Evolutionary conservation across 164 flowering plant species (phyloP), one percentile per base, ranked within the genome.

Genomic region (Saururus chinensis): DNA sequence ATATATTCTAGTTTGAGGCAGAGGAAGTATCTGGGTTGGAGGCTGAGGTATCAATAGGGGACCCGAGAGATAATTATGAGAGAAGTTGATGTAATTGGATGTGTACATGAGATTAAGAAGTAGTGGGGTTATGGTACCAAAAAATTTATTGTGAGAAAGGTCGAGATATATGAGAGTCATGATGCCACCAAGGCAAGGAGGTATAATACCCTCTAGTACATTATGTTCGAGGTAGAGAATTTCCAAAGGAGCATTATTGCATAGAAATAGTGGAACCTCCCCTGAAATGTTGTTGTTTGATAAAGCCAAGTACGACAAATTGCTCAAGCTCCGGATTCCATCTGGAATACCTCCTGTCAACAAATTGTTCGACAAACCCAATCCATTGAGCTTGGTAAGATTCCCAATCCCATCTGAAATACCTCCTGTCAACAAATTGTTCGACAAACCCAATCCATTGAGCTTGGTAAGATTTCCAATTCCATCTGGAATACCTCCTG

Each of bases 291-390:
- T 63, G 40, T 79, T 79, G 7, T n/a, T 54, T 1, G 19, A 11
- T 30, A 79, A 19, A 1, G 17, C 23, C 26, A 81, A n/a, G 9
- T 0, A 1, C 40, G 57, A 17, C 48, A 81, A 41, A 1, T 74
- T 72, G 0, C 11, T 30, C 30, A 80, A 73, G 23, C 56, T 68
- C 1, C 79, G 75, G 8, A 78, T 58, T 1, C 20, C 14, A 0
- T 8, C 1, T 6, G 77, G 82, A 53, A 78, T 78, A 11, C 22
- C n/a, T 11, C 84, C 82, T 0, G 60, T 40, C 0, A 81, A 25
- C 1, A 40, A 22, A 63, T 77, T 75, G 0, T 25, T 0, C 8
- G 21, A 14, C 20, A 79, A 0, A 2, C 22, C 40, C n/a, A n/a
- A n/a, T n/a, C n/a, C n/a, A n/a, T n/a, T n/a, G n/a, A n/a, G n/a